Evolutionary conservation across 2,329 filamentous ascomycete genomes (phyloP).

Genomic region (Talaromyces albobiverticillius): DNA sequence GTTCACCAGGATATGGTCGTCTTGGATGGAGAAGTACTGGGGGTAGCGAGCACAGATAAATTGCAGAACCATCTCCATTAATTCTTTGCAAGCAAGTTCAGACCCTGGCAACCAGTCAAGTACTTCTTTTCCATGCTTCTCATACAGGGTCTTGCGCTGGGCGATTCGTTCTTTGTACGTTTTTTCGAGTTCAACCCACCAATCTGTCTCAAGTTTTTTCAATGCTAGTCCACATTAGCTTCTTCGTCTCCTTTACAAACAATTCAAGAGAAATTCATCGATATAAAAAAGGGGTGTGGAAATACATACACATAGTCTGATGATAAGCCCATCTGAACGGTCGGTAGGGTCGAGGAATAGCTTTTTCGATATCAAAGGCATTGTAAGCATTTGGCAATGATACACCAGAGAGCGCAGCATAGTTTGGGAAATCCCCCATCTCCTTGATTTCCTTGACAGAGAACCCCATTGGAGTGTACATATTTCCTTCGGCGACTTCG

Average conservation of each 20-base stretch:
- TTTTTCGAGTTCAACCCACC: conserved; percentile 84
- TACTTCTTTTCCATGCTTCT: conserved; percentile 61
- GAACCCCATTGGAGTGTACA: conserved; percentile 66
- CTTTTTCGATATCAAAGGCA: conserved; percentile 66
- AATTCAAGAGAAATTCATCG: neutral
- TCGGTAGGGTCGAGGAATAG: conserved; percentile 70
- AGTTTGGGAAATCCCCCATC: conserved; percentile 76
- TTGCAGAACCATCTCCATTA: conserved; percentile 83
- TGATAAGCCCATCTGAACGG: conserved; percentile 83
- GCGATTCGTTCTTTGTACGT: conserved; percentile 66
- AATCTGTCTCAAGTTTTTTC: conserved; percentile 74
- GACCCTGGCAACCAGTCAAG: conserved; percentile 69
- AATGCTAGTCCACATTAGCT: conserved; percentile 53
- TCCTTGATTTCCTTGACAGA: conserved; percentile 66
- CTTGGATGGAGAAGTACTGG: conserved; percentile 62
- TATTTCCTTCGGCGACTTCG: conserved; percentile 30
- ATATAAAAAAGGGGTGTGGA: neutral
- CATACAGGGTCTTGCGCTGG: conserved; percentile 65
- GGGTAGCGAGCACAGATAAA: conserved; percentile 79
- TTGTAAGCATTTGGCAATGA: conserved; percentile 63
- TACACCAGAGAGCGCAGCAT: conserved; percentile 70
- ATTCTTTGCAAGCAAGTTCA: conserved; percentile 75
- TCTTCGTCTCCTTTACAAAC: neutral
- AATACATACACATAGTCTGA: conserved; percentile 79
- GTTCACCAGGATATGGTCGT: conserved; percentile 64